Conservation (phyloP, 2,329 filamentous ascomycete species). For the Cladosporium sp. region DNA sequence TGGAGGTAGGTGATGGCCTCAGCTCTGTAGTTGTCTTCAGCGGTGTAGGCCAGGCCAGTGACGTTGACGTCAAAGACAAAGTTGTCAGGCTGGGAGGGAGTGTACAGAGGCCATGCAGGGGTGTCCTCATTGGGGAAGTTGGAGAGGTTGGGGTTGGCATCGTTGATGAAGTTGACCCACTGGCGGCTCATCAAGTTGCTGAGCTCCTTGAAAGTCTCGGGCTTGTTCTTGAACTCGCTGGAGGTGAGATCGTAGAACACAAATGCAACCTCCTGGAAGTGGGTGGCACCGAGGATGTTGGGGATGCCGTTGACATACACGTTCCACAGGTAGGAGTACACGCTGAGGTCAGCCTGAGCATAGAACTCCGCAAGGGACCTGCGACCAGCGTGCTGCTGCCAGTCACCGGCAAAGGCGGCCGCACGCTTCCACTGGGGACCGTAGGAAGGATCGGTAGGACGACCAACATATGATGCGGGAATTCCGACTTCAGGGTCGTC, state of each 20-base stretch:
- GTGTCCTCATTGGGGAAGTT: not conserved
- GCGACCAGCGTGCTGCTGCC: conserved; percentile 14
- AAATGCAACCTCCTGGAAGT: conserved; percentile 55
- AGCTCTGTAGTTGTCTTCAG: conserved; percentile 12
- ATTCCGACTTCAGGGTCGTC: conserved; percentile 13
- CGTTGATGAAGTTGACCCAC: conserved; percentile 15
- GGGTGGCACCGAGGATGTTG: conserved; percentile 27
- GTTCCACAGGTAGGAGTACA: conserved; percentile 18
- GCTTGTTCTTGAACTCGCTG: conserved; percentile 12
- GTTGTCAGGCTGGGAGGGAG: conserved; percentile 4
- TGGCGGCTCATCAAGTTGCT: conserved; percentile 13
- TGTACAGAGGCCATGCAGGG: conserved; percentile 7
- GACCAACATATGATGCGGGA: conserved; percentile 3
- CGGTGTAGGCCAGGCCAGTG: conserved; percentile 9
- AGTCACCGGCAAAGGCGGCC: conserved; percentile 16
- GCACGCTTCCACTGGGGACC: conserved; percentile 16
- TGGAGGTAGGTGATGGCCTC: conserved; percentile 1
- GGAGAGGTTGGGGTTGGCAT: conserved; percentile 7
- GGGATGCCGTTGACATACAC: conserved; percentile 12
- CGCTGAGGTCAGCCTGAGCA: not conserved
- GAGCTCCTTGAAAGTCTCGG: conserved; percentile 10
- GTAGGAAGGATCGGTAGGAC: not conserved
- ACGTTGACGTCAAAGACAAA: conserved; percentile 14
- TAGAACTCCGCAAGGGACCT: conserved; percentile 13
- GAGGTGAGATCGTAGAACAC: conserved; percentile 44